Evolutionary conservation across 2,329 filamentous ascomycete genomes (phyloP).

Genomic region (Colletotrichum sp.): DNA sequence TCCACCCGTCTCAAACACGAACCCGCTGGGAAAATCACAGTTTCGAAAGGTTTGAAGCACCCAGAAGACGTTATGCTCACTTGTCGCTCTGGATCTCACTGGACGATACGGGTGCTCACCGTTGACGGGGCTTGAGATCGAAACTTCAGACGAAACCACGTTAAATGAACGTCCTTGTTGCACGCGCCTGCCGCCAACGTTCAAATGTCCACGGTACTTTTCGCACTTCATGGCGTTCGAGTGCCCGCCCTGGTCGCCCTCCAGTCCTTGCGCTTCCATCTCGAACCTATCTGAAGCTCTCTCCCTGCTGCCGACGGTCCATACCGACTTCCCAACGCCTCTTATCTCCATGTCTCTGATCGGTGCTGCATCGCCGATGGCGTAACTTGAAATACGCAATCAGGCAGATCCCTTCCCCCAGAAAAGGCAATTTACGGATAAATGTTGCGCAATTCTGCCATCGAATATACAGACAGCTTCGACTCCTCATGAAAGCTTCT

Average conservation of each 20-base stretch:
- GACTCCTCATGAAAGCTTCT: neutral
- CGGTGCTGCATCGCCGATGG: constrained; percentile 3
- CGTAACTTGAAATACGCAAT: neutral
- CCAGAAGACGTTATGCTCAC: constrained; percentile 6
- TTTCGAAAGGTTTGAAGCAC: constrained; percentile 10
- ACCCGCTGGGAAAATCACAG: constrained; percentile 8
- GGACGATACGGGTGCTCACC: neutral
- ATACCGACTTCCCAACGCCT: neutral
- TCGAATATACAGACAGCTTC: neutral
- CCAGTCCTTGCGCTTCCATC: neutral
- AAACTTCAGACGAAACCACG: constrained; percentile 14
- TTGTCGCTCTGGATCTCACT: neutral
- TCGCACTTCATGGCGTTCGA: neutral
- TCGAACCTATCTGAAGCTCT: neutral
- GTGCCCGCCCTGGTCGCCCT: neutral
- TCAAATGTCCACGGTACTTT: constrained; percentile 9
- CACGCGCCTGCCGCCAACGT: neutral
- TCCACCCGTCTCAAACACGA: constrained; percentile 20
- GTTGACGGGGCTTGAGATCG: neutral
- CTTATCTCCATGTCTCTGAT: neutral
- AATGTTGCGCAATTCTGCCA: neutral
- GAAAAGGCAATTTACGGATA: neutral
- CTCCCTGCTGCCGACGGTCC: neutral
- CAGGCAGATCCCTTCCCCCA: neutral
- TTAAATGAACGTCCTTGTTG: constrained; percentile 1